Evolutionary conservation across 1,284 basidiomycete species (phyloP).

Genomic region (Ganoderma sinense): DNA sequence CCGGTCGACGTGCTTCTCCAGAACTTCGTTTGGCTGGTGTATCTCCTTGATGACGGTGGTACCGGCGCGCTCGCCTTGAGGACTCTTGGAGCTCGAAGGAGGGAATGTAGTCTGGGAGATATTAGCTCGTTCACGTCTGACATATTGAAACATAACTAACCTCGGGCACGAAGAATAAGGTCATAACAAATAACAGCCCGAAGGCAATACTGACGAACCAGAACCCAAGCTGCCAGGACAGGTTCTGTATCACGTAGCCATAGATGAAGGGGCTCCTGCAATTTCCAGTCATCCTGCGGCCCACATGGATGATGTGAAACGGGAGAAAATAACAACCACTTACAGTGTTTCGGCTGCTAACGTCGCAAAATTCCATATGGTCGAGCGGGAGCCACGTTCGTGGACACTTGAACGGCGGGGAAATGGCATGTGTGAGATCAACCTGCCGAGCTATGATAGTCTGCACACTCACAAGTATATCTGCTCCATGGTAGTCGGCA

Average conservation of each 20-base stretch:
- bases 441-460: background rate
- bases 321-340: conserved; percentile 22
- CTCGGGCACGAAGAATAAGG: conserved; percentile 54
- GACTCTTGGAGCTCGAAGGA: too few species aligned
- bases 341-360: conserved; percentile 51
- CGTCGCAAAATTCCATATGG: conserved; percentile 52
- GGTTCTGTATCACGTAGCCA: conserved; percentile 51
- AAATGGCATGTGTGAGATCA: too few species aligned
- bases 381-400: conserved; percentile 49
- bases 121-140: too few species aligned
- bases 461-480: conserved; percentile 45
- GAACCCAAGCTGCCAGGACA: conserved; percentile 51
- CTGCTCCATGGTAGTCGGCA: conserved; percentile 52
- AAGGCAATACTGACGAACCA: conserved; percentile 52
- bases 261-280: conserved; percentile 48
- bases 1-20: conserved; percentile 19
- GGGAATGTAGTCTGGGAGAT: too few species aligned
- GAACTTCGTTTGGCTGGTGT: too few species aligned
- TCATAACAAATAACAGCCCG: conserved; percentile 42
- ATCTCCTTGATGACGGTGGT: too few species aligned
- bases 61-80: too few species aligned
- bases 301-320: too few species aligned
- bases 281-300: too few species aligned
- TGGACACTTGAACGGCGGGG: conserved; percentile 42
- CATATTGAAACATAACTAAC: conserved; percentile 34